Evolutionary conservation across 2,329 filamentous ascomycete genomes (phyloP).

Genomic region (Hypoxylon sp.): DNA sequence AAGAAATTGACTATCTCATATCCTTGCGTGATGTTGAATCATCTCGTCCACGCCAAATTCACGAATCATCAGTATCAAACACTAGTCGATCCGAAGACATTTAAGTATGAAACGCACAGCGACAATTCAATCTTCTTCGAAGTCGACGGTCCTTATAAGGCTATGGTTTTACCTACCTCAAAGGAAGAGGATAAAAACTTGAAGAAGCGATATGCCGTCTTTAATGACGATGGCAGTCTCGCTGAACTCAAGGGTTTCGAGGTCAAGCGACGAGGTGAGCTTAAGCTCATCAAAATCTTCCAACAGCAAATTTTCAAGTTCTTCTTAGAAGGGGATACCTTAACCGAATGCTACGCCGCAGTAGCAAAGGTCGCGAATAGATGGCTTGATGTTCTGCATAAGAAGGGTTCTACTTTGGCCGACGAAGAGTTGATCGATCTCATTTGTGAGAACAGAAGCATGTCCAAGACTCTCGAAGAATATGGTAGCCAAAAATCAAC

Average conservation of each 20-base stretch:
- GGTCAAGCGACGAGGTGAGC: slow-evolving; percentile 93
- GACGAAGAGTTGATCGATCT: slow-evolving; percentile 98
- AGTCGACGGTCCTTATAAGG: slow-evolving; percentile 95
- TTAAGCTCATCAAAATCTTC: slow-evolving; percentile 99
- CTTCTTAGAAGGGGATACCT: slow-evolving; percentile 88
- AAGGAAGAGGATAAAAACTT: slow-evolving; percentile 99
- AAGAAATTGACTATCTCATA: slow-evolving; percentile 98
- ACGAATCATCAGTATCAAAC: slow-evolving; percentile 99
- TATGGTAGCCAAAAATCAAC: slow-evolving; percentile 97
- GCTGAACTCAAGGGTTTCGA: slow-evolving; percentile 98
- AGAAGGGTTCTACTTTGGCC: slow-evolving; percentile 85
- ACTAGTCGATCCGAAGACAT: slow-evolving; percentile 77
- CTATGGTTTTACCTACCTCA: slow-evolving; percentile 96
- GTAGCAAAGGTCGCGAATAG: slow-evolving; percentile 95
- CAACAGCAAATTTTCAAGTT: slow-evolving; percentile 99
- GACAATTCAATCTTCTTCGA: slow-evolving; percentile 99
- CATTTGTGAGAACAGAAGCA: slow-evolving; percentile 99
- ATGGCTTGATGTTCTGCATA: slow-evolving; percentile 95
- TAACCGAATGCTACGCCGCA: slow-evolving; percentile 87
- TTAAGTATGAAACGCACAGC: slow-evolving; percentile 95
- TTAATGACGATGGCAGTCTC: slow-evolving; percentile 95
- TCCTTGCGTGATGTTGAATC: slow-evolving; percentile 98
- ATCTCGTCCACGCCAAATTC: slow-evolving; percentile 91
- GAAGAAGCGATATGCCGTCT: slow-evolving; percentile 98
- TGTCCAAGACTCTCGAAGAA: slow-evolving; percentile 96